Evolutionary conservation across 257 asterid species (phyloP), one percentile per base, ranked within the genome.

Genomic region (Ilex asprella): DNA sequence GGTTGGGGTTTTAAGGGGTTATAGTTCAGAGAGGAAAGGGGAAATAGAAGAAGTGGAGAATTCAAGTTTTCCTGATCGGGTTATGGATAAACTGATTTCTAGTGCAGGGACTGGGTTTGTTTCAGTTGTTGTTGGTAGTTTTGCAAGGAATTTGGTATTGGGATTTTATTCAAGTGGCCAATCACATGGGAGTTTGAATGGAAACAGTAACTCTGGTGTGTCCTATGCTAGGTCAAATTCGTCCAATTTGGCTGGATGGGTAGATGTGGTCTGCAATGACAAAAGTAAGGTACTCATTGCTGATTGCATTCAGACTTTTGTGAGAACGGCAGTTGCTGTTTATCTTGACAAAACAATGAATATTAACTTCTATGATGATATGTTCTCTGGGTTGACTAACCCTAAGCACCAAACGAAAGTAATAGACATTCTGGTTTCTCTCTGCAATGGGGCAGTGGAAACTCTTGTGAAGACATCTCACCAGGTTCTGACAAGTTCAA

Each of bases 311-410:
- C 82, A 82, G 76, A 79, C 72, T 50, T 93, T 93, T 73, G 90
- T 87, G 35, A 80, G 96, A 80, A 85, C 95, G 31, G 94, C 95
- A 51, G 92, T 89, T 57, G 74, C 92, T 13, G 86, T 87, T 62
- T 93, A 87, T 80, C 95, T 93, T 10, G 99, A 89, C 73, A 93
- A 82, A 73, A 93, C 99, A 5, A 87, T 89, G 97, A 82, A 75
- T 70, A 85, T 89, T 60, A 93, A 93, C 39, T 59, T 87, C 46
- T 87, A 84, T 12, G 96, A 93, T 63, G 97, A 93, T 31, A 57
- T 93, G 62, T 89, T 89, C 78, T 66, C 96, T 15, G 94, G 95
- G 39, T 53, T 93, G 80, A 89, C 99, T 39, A 85, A 93, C 79
- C 99, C 97, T 35, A 93, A 87, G 64, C 92, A 93, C 81, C 86